Percentiles rank a stretch among this genome's conserved stretches.
Conservation (phyloP, 495 filamentous ascomycete genomes). For the Hyaloscypha finlandica region DNA sequence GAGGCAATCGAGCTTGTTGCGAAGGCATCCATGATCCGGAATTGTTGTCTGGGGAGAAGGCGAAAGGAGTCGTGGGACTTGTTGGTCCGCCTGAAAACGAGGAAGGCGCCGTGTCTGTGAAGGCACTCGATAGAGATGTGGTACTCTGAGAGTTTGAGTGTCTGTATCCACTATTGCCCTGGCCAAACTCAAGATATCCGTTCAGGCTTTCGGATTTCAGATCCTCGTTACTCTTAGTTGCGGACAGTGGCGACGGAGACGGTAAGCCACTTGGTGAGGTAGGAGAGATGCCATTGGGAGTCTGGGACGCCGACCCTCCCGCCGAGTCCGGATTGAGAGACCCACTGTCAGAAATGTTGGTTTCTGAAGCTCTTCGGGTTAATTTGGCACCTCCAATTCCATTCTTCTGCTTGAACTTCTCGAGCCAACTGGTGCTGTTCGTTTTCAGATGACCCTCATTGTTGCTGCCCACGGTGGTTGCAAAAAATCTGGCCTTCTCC, state of each 20-base stretch:
- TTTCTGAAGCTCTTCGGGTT: slow-evolving; percentile 70
- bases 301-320: slow-evolving; percentile 60
- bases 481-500: slow-evolving; percentile 87
- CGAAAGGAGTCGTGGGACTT: slow-evolving; percentile 83
- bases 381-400: slow-evolving; percentile 64
- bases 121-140: slow-evolving; percentile 55
- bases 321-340: slow-evolving; percentile 53
- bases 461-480: slow-evolving; percentile 65
- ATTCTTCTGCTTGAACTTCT: slow-evolving; percentile 97
- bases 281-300: slow-evolving; percentile 72
- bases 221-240: slow-evolving; percentile 65
- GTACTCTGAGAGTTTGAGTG: slow-evolving; percentile 57
- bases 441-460: slow-evolving; percentile 77
- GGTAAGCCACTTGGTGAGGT: slow-evolving; percentile 64
- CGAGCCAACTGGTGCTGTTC: slow-evolving; percentile 79
- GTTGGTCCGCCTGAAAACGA: slow-evolving; percentile 73
- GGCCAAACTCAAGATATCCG: slow-evolving; percentile 45
- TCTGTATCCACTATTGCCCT: slow-evolving; percentile 45
- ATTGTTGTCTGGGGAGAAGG: slow-evolving; percentile 74
- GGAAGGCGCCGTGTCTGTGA: slow-evolving; percentile 63
- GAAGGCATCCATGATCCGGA: slow-evolving; percentile 68
- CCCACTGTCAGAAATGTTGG: slow-evolving; percentile 59
- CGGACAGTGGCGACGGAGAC: slow-evolving; percentile 67
- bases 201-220: slow-evolving; percentile 42
- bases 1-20: slow-evolving; percentile 62